Conservation (phyloP, 768 basidiomycete genomes). For the Psilocybe cubensis region DNA sequence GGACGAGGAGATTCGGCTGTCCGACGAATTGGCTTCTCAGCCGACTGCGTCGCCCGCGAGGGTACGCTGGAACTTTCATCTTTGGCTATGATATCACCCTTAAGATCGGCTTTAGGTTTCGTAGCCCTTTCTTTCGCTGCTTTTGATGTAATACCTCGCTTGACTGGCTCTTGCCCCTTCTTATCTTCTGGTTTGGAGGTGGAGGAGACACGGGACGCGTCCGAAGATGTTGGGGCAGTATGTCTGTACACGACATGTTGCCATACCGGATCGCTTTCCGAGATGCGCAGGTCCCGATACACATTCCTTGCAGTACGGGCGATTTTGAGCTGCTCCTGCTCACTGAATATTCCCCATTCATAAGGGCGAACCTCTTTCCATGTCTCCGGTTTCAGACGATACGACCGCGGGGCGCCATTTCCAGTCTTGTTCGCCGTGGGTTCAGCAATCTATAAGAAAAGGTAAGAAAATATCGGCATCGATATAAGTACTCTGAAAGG, state of each 20-base stretch:
- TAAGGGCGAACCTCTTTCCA: constrained; percentile 77
- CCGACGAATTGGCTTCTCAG: constrained; percentile 1
- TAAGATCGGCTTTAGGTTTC: constrained; percentile 44
- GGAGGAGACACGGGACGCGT: constrained; percentile 6
- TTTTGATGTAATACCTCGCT: constrained; percentile 49
- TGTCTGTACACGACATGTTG: constrained; percentile 44
- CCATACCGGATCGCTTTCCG: constrained; percentile 68
- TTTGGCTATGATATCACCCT: constrained; percentile 47
- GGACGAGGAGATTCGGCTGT: neutral
- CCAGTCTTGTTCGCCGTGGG: constrained; percentile 35
- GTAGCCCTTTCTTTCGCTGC: constrained; percentile 51
- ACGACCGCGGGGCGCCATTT: constrained; percentile 40
- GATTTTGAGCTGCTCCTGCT: constrained; percentile 50
- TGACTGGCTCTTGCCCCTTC: constrained; percentile 33
- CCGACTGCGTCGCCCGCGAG: neutral
- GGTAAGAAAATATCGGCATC: neutral
- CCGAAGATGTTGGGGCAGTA: constrained; percentile 6
- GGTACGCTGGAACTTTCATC: constrained; percentile 46
- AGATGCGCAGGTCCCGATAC: constrained; percentile 54
- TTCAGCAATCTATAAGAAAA: constrained; percentile 53
- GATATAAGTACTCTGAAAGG: constrained; percentile 4
- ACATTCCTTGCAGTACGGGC: constrained; percentile 53
- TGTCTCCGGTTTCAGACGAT: constrained; percentile 55
- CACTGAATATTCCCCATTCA: constrained; percentile 56
- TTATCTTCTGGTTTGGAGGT: constrained; percentile 5